phyloP scores from a whole-genome alignment of 169 alveolate genomes.

The Eimeria praecox region DNA sequence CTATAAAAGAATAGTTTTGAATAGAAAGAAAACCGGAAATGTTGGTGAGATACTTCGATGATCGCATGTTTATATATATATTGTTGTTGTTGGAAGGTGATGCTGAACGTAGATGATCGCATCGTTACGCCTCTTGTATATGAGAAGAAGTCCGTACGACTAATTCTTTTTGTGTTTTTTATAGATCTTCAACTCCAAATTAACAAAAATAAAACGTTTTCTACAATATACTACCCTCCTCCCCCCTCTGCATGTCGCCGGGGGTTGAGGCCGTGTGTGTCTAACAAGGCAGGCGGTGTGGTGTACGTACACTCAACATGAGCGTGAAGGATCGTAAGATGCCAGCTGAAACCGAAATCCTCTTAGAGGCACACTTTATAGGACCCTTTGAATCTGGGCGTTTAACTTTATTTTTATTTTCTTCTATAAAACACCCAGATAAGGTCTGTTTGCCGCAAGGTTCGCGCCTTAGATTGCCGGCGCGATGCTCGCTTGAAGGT shows the following conservation, averaged over 20 bases:
- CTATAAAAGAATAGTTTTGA: too few relatives aligned
- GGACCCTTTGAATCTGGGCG: neutral
- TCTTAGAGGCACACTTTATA: neutral
- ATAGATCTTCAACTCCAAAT: neutral
- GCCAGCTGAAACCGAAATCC: neutral
- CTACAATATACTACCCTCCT: too few relatives aligned
- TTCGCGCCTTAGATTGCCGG: neutral
- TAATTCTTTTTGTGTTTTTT: neutral
- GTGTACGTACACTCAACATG: neutral
- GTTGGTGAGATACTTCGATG: too few relatives aligned
- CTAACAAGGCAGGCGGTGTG: constrained; percentile 3
- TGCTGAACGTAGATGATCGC: neutral
- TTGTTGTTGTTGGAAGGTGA: too few relatives aligned
- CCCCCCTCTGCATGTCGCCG: neutral
- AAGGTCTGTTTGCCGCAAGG: neutral
- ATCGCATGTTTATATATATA: too few relatives aligned
- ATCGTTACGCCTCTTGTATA: neutral
- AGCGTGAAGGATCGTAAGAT: neutral
- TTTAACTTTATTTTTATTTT: neutral
- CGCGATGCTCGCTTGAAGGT: neutral
- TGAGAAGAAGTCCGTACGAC: neutral
- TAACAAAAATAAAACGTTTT: neutral
- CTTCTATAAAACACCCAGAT: neutral
- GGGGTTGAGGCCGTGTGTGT: constrained; percentile 28
- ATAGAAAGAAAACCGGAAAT: too few relatives aligned